Conservation (phyloP, 2,329 filamentous ascomycete species). For the Amauroascus niger region DNA sequence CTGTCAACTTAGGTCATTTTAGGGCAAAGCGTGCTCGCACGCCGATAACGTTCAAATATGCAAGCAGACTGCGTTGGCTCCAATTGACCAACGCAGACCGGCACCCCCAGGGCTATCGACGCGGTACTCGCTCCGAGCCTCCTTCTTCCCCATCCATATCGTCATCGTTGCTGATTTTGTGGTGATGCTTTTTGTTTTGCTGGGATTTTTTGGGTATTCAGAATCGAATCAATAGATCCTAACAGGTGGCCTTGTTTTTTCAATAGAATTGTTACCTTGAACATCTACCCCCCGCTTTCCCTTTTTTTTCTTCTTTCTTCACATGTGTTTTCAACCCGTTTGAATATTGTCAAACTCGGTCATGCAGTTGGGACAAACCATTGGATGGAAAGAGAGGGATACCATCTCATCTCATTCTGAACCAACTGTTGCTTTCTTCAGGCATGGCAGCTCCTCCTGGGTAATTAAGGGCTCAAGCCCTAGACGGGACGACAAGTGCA, state of each 20-base stretch:
- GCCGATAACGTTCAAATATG: neutral
- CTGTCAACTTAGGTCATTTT: constrained; percentile 5
- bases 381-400: constrained; percentile 1
- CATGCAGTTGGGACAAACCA: neutral
- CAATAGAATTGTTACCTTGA: neutral
- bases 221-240: constrained; percentile 1
- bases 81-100: constrained; percentile 5
- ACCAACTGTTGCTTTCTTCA: neutral
- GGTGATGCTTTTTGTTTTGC: neutral
- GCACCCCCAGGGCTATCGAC: neutral
- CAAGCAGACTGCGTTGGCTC: constrained; percentile 7
- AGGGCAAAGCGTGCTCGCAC: constrained; percentile 3
- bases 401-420: neutral
- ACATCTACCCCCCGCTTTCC: neutral
- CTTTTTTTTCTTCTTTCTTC: neutral
- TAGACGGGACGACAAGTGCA: neutral
- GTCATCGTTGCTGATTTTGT: neutral
- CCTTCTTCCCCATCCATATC: neutral
- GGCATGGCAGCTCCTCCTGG: neutral
- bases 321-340: neutral
- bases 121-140: neutral
- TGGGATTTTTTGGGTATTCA: neutral
- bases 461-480: neutral
- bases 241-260: constrained; percentile 14
- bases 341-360: neutral